Conservation (phyloP, 139 green algal genomes). For the Desmodesmus armatus region DNA sequence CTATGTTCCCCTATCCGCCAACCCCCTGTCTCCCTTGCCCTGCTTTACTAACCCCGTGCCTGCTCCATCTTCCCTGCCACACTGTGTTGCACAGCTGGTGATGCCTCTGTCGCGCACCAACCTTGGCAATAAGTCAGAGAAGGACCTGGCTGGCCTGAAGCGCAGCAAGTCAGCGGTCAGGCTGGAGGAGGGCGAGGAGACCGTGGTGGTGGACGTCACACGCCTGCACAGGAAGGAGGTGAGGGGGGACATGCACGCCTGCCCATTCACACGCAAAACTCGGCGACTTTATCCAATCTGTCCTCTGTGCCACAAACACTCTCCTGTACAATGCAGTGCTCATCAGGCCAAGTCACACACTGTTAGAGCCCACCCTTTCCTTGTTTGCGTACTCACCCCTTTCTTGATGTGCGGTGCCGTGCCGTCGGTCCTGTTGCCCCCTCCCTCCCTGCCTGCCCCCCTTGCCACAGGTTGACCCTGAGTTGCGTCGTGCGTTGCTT, state of each 20-base stretch:
- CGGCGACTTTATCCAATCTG: too few species aligned
- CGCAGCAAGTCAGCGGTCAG: not conserved
- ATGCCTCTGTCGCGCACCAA: not conserved
- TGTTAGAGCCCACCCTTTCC: not conserved
- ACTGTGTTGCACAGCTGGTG: not conserved
- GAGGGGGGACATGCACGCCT: not conserved
- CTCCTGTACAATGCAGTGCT: not conserved
- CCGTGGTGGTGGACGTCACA: slow-evolving; percentile 7
- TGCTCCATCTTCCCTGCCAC: too few species aligned
- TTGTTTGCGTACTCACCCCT: not conserved
- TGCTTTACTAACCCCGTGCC: too few species aligned
- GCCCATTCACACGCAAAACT: too few species aligned
- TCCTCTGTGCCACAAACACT: too few species aligned
- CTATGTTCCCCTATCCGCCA: too few species aligned
- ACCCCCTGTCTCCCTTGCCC: too few species aligned
- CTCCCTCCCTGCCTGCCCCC: not conserved
- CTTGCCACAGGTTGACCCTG: slow-evolving; percentile 40
- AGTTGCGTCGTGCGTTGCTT: slow-evolving; percentile 30
- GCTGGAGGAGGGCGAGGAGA: not conserved
- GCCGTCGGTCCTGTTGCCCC: not conserved
- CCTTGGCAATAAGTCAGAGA: too few species aligned
- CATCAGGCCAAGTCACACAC: not conserved
- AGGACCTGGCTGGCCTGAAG: not conserved
- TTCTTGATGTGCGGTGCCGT: not conserved
- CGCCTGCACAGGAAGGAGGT: slow-evolving; percentile 3